Evolutionary conservation across 345 rosid genomes (phyloP), one percentile per base, ranked within the genome.

Genomic region (Citrus reticulata): DNA sequence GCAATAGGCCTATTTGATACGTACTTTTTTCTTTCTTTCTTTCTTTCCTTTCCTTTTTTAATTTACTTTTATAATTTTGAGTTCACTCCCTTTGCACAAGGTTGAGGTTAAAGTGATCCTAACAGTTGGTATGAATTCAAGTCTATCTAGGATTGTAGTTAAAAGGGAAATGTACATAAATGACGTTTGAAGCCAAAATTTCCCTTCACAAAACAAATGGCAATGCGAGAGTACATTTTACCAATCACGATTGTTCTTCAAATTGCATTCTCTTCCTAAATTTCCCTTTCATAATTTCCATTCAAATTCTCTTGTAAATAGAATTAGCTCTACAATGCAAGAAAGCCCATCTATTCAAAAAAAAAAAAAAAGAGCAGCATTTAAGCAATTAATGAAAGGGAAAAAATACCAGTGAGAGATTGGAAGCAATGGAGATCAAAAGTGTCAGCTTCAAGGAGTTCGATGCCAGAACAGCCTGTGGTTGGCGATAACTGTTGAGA

Each of bases 391-490:
- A 51, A 59, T 29, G 13, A 46, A 46, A 11, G 14, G 49, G 17
- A 20, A 58, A 68, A 19, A 39, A 10, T 77, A 94, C 98, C 99
- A 11, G 98, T 95, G 27, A 95, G 94, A 59, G 99, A 90, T 42
- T 96, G 99, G 84, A 96, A 94, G 79, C 99, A 96, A 80, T 94
- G 94, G 78, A 94, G 97, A 86, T 96, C 97, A 78, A 96, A 96
- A 4, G 96, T 91, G 35, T 96, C 98, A 2, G 99, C 99, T 87
- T 94, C 91, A 20, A 96, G 97, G 67, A 96, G 95, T 80, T 96
- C 97, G 39, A 96, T 94, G 74, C 99, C 99, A n/a, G 89, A 77
- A 83, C 99, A 94, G 6, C 97, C 98, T 69, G 88, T 75, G 10
- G 86, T 89, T 14, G 99, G 99, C 29, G 99, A 96, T 70, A 96